Evolutionary conservation across 1,139 yeast species (phyloP), one percentile per base, ranked within the genome.

Genomic region (Geotrichum candidum): DNA sequence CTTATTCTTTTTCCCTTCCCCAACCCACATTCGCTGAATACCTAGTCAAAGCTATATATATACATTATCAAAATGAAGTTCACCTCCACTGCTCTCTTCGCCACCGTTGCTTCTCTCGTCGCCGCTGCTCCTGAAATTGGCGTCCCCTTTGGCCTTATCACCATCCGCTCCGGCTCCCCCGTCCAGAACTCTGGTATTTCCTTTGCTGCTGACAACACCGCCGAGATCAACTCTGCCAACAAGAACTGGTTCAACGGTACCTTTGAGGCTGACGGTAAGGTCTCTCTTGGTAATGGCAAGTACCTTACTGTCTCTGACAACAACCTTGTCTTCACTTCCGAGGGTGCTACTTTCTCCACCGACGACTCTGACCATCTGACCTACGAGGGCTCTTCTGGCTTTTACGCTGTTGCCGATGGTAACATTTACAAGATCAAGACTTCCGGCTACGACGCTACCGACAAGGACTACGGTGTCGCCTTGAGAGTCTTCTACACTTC

Each of bases 71-170:
- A 31, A 51, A 59, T 59, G 61, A 50, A 59, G 51, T 51, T 54
- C 46, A 15, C 52, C 18, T 15, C 58, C 29, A 18, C 55, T 23
- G 31, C 52, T 31, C 18, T 56, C 51, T 9, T 53, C 22, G 45
- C 57, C 13, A 52, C 53, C 33, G 22, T 53, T 23, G 45, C 54
- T 38, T 51, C 59, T 27, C 25, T 41, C 50, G 62, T 33, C 31
- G 56, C 59, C 23, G 57, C 59, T n/a, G 57, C 27, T 18, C 54
- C 61, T 18, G 35, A 56, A 31, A 46, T 60, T 25, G 62, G 62
- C 13, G 33, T 10, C 4, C 53, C 54, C 27, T 59, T 59, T 46
- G 53, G 58, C 13, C 59, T 59, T 25, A 25, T 59, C 35, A 29
- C 59, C 31, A 56, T 59, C 48, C 58, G 56, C 51, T 52, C 61